These are phyloP conservation scores for Apiospora koreana DNA, from an alignment of 2,329 filamentous ascomycete genomes.

Conservation along the genomic window DNA sequence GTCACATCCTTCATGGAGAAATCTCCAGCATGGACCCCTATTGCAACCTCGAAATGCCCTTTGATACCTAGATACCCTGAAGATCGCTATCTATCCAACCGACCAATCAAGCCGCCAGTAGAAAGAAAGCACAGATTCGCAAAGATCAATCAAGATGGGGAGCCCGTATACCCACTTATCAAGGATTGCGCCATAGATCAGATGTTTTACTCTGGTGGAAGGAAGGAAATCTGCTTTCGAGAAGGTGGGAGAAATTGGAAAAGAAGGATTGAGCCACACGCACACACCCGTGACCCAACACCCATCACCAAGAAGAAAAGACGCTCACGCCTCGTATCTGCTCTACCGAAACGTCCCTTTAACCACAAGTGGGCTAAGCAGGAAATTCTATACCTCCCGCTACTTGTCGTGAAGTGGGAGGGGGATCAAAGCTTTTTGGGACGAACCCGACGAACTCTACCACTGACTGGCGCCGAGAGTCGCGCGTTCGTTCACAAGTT, in stretches of 20 bases:
- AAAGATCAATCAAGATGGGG: neutral
- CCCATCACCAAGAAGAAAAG: no score
- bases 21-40: neutral
- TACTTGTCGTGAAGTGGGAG: neutral
- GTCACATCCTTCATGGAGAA: neutral
- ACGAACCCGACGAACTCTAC: neutral
- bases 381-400: neutral
- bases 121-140: neutral
- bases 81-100: no score
- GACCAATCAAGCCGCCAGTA: no score
- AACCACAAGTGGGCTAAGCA: neutral
- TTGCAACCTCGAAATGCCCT: neutral
- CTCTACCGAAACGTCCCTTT: neutral
- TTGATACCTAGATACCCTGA: no score
- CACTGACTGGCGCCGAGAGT: no score
- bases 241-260: neutral
- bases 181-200: neutral
- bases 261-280: neutral
- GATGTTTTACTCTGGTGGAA: neutral
- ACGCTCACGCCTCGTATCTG: neutral
- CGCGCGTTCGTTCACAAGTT: neutral
- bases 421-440: neutral
- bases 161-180: neutral
- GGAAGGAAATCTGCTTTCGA: neutral
- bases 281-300: neutral